Evolutionary conservation across 2,329 filamentous ascomycete species (phyloP).

Genomic region (Penicillium capsulatum): DNA sequence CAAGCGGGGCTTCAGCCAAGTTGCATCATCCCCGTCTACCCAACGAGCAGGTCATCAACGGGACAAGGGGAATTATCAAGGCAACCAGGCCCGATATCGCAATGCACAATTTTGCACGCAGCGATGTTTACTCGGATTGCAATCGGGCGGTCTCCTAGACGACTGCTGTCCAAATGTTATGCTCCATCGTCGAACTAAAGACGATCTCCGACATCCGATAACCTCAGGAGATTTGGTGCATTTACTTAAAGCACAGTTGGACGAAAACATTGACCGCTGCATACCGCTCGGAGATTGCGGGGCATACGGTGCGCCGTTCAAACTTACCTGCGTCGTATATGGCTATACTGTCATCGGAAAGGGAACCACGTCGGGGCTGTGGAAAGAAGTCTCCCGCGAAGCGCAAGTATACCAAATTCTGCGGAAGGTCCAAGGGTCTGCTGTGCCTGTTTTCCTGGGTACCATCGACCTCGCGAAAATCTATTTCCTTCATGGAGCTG

Average conservation of each 20-base stretch:
- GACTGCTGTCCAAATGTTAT: conserved; percentile 22
- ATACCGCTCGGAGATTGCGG: conserved; percentile 22
- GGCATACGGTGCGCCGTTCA: conserved; percentile 26
- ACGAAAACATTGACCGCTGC: conserved; percentile 23
- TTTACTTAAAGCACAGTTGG: conserved; percentile 22
- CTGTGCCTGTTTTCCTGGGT: too few relatives aligned
- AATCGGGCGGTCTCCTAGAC: conserved; percentile 17
- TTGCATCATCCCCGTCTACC: background rate
- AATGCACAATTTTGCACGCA: conserved; percentile 26
- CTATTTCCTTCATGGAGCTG: too few relatives aligned
- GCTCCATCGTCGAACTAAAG: conserved; percentile 7
- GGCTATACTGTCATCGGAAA: conserved; percentile 27
- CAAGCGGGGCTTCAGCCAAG: background rate
- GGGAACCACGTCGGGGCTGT: too few relatives aligned
- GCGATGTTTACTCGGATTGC: conserved; percentile 23
- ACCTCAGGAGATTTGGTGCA: conserved; percentile 12
- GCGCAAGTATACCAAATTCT: too few relatives aligned
- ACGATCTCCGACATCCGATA: conserved; percentile 13
- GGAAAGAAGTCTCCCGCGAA: too few relatives aligned
- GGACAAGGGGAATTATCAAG: conserved; percentile 5
- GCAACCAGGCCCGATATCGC: conserved; percentile 9
- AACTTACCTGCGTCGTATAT: conserved; percentile 22
- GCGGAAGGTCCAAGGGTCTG: too few relatives aligned
- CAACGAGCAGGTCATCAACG: conserved; percentile 2
- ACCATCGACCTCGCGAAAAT: too few relatives aligned